Base-by-base conservation (phyloP, 75 land plant species). In the Selaginella moellendorffii region DNA sequence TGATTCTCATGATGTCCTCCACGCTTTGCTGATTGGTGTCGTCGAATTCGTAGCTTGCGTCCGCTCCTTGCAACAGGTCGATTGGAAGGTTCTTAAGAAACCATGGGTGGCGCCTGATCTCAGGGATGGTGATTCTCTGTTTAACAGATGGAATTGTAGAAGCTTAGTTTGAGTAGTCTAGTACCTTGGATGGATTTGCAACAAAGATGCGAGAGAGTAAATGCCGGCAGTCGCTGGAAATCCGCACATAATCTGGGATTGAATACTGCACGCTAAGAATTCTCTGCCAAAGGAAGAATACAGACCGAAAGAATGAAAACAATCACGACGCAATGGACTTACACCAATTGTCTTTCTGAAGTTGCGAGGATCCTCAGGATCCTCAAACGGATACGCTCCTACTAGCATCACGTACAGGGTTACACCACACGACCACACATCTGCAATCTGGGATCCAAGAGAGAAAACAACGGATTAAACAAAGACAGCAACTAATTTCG, bases 341-440 rank as follows among this genome's bases (percentile, higher is more conserved):
- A n/a, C n/a, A 64, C 66, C 77, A 28, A 90, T 87, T 0, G 96
- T 83, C 69, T 84, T 90, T 66, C 85, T 62, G 46, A 90, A 87
- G 72, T 86, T 90, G 62, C 78, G 79, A 5, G 96, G 96, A 30
- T 90, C 96, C 0, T 84, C 83, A 54, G 81, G 85, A 65, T 90
- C 96, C 61, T 86, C 96, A 54, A 90, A 90, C 14, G 96, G 96
- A 66, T 90, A 90, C 24, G 91, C 92, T 61, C 96, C 96, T 59
- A 90, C 96, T 65, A 90, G 68, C 96, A 90, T 90, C 29, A 87
- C 96, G 71, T 90, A 90, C n/a, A 90, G 87, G 19, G 92, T 90
- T 19, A 87, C 96, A 51, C 96, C 96, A 73, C 96, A 90, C 0
- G 96, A 90, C 96, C 96, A 90, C 26, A 90, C 96, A 69, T 90